Percentiles rank a stretch among this genome's conserved stretches.
These are phyloP conservation scores for Cadophora malorum DNA, from an alignment of 2,329 filamentous ascomycete species.

Conservation along the genomic window DNA sequence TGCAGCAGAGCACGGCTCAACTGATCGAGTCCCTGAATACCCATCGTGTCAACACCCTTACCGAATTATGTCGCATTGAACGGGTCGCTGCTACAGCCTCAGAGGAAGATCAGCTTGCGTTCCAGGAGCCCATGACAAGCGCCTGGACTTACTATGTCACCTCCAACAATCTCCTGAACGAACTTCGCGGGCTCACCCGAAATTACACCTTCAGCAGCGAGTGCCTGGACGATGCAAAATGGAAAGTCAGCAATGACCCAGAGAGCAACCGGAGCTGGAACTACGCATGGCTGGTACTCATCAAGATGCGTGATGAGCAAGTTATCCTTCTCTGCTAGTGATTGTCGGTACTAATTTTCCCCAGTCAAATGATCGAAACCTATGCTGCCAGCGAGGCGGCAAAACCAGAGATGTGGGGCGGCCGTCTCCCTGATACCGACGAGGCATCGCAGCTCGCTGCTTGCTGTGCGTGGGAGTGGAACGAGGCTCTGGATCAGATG, in stretches of 20 bases:
- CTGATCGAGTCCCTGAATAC: constrained; percentile 68
- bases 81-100: constrained; percentile 65
- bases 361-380: constrained; percentile 60
- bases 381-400: constrained; percentile 67
- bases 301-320: constrained; percentile 70
- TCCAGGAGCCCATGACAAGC: constrained; percentile 69
- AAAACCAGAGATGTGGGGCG: constrained; percentile 74
- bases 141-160: constrained; percentile 77
- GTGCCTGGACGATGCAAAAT: constrained; percentile 69
- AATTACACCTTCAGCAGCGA: constrained; percentile 72
- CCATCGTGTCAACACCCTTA: constrained; percentile 76
- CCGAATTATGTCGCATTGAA: constrained; percentile 75
- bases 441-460: constrained; percentile 64
- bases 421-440: constrained; percentile 58
- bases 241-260: constrained; percentile 67
- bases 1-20: constrained; percentile 47
- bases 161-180: constrained; percentile 71
- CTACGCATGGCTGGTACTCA: constrained; percentile 73
- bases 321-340: constrained; percentile 40
- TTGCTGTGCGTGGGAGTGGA: constrained; percentile 73
- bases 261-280: constrained; percentile 77
- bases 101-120: constrained; percentile 63
- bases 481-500: constrained; percentile 67
- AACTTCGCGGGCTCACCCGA: constrained; percentile 71
- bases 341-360: constrained; percentile 19